These are phyloP conservation scores for Fusarium veterinarium DNA, from an alignment of 2,329 filamentous ascomycete species.

Conservation along the genomic window DNA sequence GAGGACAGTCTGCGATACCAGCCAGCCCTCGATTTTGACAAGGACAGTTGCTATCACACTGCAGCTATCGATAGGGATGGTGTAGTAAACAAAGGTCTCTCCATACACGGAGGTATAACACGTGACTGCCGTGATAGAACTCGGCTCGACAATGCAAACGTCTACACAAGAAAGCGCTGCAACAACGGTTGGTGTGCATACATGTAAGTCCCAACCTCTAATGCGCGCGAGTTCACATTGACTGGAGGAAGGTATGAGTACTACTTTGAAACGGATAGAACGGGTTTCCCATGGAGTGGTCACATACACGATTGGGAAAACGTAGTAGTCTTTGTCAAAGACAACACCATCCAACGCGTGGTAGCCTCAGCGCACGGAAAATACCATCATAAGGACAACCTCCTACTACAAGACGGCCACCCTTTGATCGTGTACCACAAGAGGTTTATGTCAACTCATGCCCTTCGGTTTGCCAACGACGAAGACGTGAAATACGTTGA, in stretches of 20 bases:
- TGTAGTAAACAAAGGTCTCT: background rate
- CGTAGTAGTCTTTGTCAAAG: background rate
- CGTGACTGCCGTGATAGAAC: background rate
- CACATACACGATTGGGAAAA: background rate
- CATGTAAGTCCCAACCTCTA: background rate
- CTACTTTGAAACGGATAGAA: background rate
- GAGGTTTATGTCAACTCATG: background rate
- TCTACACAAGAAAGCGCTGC: constrained; percentile 6
- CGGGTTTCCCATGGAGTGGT: background rate
- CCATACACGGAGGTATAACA: rapidly evolving
- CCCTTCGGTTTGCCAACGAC: rapidly evolving
- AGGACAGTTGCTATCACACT: background rate
- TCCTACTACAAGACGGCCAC: background rate
- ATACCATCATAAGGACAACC: background rate
- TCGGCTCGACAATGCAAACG: background rate
- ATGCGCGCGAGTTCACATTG: rapidly evolving
- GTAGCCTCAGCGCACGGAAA: background rate
- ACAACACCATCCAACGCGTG: background rate
- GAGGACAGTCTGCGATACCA: background rate
- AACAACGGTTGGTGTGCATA: constrained; percentile 3
- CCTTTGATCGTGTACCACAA: background rate
- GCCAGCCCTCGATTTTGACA: background rate
- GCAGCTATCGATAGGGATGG: background rate
- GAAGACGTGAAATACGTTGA: rapidly evolving
- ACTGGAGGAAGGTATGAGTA: background rate